These are phyloP conservation scores for Nephromyces sp. DNA, from an alignment of 169 alveolate species.

Conservation along the genomic window DNA sequence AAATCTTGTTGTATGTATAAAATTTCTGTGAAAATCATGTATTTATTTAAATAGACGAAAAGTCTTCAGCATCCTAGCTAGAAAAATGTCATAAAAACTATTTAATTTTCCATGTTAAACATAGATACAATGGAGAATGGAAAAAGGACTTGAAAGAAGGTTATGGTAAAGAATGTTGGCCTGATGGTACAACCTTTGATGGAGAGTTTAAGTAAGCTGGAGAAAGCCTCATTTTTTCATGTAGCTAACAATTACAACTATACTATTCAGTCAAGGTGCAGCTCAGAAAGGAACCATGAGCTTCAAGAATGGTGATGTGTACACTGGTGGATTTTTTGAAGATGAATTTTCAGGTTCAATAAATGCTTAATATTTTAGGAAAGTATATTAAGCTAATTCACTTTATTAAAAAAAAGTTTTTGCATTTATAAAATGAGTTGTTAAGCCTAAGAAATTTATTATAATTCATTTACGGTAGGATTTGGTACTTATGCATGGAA, in stretches of 20 bases:
- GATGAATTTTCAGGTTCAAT: too few species aligned
- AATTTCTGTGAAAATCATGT: neutral
- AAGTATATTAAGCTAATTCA: too few species aligned
- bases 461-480: constrained; percentile 48
- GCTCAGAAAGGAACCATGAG: too few species aligned
- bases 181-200: constrained; percentile 39
- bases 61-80: neutral
- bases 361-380: too few species aligned
- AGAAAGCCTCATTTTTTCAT: too few species aligned
- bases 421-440: too few species aligned
- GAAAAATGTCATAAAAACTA: neutral
- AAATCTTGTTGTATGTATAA: neutral
- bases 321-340: too few species aligned
- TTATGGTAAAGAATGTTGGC: constrained; percentile 66
- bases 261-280: too few species aligned
- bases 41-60: neutral
- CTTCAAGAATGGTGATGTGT: too few species aligned
- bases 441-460: too few species aligned
- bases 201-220: constrained; percentile 55
- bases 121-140: constrained; percentile 61
- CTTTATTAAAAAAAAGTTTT: too few species aligned
- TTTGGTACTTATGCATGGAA: constrained; percentile 63
- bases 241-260: too few species aligned
- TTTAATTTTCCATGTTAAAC: neutral
- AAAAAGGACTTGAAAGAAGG: constrained; percentile 67